These are phyloP conservation scores for Colletotrichum scovillei DNA, from an alignment of 2,329 filamentous ascomycete species.

Conservation along the genomic window DNA sequence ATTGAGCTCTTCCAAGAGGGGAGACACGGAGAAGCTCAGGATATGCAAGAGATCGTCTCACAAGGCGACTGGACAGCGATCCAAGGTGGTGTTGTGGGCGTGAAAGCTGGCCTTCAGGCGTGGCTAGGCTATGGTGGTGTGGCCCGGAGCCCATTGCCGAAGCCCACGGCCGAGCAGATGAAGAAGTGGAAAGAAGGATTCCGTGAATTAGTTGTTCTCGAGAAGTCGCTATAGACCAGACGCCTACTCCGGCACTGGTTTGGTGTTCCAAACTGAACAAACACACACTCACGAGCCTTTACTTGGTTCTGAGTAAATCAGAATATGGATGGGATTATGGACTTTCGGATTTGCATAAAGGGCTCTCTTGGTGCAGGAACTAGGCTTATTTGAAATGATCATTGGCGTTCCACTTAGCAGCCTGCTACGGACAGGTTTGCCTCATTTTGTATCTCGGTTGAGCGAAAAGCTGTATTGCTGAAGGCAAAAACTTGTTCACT, in stretches of 20 bases:
- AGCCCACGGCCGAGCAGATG: constrained; percentile 60
- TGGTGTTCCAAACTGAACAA: background rate
- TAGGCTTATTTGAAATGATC: background rate
- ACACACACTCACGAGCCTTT: background rate
- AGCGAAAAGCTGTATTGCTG: background rate
- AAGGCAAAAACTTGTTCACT: background rate
- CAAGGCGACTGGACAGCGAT: constrained; percentile 80
- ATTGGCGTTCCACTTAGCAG: background rate
- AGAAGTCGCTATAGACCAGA: constrained; percentile 56
- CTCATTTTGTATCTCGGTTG: background rate
- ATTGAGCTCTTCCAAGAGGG: constrained; percentile 70
- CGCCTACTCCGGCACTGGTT: background rate
- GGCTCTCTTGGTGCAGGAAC: background rate
- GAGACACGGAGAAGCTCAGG: constrained; percentile 67
- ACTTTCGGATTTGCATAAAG: background rate
- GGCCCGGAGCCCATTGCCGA: constrained; percentile 58
- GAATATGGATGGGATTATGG: background rate
- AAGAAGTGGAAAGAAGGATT: constrained; percentile 67
- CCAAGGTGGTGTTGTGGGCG: constrained; percentile 76
- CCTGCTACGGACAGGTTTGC: background rate
- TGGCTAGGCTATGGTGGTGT: constrained; percentile 76
- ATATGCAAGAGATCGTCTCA: constrained; percentile 65
- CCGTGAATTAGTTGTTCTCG: constrained; percentile 61
- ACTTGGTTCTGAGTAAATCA: background rate
- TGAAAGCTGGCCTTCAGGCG: constrained; percentile 75